Evolutionary conservation across 2,329 filamentous ascomycete genomes (phyloP).

Genomic region (Arthroderma sp.): DNA sequence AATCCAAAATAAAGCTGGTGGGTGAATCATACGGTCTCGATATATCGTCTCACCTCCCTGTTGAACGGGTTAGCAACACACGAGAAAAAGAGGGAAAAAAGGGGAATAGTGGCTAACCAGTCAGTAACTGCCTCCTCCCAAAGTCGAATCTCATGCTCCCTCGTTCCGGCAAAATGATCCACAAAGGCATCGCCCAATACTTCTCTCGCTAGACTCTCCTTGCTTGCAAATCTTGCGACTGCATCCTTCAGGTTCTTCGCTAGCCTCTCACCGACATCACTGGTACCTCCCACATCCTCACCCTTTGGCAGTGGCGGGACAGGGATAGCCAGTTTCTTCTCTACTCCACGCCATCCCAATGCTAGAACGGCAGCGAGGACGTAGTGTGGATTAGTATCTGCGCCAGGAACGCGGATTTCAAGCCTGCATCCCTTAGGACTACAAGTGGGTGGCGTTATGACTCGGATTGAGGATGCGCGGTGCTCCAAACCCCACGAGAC

Average conservation of each 20-base stretch:
- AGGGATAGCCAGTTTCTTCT: slow-evolving; percentile 77
- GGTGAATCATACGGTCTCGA: slow-evolving; percentile 51
- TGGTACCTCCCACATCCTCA: slow-evolving; percentile 60
- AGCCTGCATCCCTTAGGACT: slow-evolving; percentile 79
- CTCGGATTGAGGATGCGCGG: slow-evolving; percentile 74
- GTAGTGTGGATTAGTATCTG: slow-evolving; percentile 78
- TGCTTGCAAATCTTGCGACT: slow-evolving; percentile 59
- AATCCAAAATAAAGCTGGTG: background rate
- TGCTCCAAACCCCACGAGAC: slow-evolving; percentile 97
- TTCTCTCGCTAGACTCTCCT: slow-evolving; percentile 78
- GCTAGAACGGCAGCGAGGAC: slow-evolving; percentile 78
- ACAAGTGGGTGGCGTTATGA: slow-evolving; percentile 78
- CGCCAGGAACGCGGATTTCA: slow-evolving; percentile 86
- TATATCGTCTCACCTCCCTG: slow-evolving; percentile 66
- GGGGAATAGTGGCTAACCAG: slow-evolving; percentile 50
- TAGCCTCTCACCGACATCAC: slow-evolving; percentile 61
- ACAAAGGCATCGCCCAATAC: slow-evolving; percentile 93
- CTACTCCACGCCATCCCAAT: slow-evolving; percentile 78
- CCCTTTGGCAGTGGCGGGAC: slow-evolving; percentile 75
- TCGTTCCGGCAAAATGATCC: slow-evolving; percentile 83
- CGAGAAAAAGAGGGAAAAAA: background rate
- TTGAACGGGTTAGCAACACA: slow-evolving; percentile 3
- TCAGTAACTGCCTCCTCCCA: slow-evolving; percentile 97
- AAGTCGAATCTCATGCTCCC: slow-evolving; percentile 76
- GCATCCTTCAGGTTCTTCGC: slow-evolving; percentile 80